Base-by-base conservation (phyloP, 495 filamentous ascomycete genomes). In the Aspergillus egyptiacus region DNA sequence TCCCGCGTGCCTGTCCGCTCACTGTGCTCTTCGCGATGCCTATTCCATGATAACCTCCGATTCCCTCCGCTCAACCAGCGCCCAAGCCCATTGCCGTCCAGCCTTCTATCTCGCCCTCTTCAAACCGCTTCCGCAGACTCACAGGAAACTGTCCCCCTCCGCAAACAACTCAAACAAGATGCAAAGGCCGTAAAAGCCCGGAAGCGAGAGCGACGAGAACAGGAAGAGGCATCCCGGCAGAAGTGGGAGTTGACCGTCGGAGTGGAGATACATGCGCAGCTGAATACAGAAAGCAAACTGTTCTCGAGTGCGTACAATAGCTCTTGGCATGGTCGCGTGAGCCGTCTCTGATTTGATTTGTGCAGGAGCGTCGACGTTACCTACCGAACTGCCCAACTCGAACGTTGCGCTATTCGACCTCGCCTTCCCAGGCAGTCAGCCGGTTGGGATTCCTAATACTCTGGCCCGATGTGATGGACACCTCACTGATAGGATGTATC, bases 181-280 rank as follows among this genome's bases (percentile, higher is more conserved):
- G 80, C 81, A 5, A 89, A 82, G 57, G 58, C 64, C 24, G 56
- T 69, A 32, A 70, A 64, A 40, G 56, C 58, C 7, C 64, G 61
- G 28, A 71, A 72, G 43, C 63, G 56, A 25, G 55, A 64, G 22
- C 62, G 59, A 35, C 68, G 68, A 50, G 62, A 67, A 42, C 58
- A 54, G n/a, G 69, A 68, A 22, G 66, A 66, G 43, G 64, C 62
- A 8, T 65, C 59, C 10, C 55, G 61, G 25, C 60, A 69, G 30
- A 67, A 70, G 49, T 98, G 91, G 91, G 85, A 93, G 54, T 72
- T 97, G 58, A 96, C 91, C 0, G 89, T 95, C 11, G 93, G 93
- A 36, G 86, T 99, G 57, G 93, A 99, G 68, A 90, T 99, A 57
- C 94, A 99, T 64, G 93, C 94, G 9, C 91, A 97, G 62, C 72